These are phyloP conservation scores for Amanita rubescens DNA, from an alignment of 768 basidiomycete genomes.

Conservation along the genomic window DNA sequence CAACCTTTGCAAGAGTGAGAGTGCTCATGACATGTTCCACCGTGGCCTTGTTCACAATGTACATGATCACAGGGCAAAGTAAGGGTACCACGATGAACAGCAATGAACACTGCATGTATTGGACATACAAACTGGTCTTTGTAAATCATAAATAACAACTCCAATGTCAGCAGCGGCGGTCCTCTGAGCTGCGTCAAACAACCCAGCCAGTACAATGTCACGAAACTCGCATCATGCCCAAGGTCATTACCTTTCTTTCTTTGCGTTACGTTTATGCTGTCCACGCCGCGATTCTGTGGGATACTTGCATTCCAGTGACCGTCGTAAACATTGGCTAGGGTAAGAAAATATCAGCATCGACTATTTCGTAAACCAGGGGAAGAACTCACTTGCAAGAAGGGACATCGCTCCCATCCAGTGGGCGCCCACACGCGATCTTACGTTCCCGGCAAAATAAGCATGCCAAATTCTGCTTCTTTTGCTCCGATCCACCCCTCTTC, in stretches of 20 bases:
- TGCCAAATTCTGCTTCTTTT: conserved; percentile 24
- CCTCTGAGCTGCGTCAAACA: no score
- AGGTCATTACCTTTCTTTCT: conserved; percentile 1
- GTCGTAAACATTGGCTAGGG: conserved; percentile 42
- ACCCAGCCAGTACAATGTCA: neutral
- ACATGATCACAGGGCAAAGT: no score
- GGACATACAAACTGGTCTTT: no score
- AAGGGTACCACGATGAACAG: no score
- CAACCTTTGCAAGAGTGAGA: no score
- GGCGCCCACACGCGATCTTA: conserved; percentile 34
- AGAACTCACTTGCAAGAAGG: conserved; percentile 42
- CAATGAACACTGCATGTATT: no score
- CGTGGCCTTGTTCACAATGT: no score
- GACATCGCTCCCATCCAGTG: conserved; percentile 30
- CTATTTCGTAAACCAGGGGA: neutral
- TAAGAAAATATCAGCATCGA: neutral
- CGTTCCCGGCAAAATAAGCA: conserved; percentile 35
- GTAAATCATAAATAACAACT: no score
- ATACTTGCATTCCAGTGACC: conserved; percentile 43
- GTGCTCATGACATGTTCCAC: no score
- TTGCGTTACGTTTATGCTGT: conserved; percentile 8
- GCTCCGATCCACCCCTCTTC: conserved; percentile 10
- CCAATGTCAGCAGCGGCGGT: no score
- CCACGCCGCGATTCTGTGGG: conserved; percentile 31
- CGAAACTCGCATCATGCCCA: neutral